Evolutionary conservation across 1,284 basidiomycete genomes (phyloP).

Genomic region (Tylopilus orsonianus): DNA sequence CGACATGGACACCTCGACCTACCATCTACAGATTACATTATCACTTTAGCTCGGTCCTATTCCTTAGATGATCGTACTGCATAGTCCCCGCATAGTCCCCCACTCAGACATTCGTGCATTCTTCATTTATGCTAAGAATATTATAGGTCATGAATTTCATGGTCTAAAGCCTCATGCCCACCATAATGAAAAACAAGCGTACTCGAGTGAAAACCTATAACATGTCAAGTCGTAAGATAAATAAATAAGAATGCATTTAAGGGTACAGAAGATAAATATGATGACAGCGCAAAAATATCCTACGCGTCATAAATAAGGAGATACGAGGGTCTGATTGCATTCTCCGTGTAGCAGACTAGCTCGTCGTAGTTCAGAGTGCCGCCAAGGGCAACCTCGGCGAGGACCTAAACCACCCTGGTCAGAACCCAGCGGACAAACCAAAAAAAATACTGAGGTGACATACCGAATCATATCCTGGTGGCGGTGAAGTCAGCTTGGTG

Average conservation of each 20-base stretch:
- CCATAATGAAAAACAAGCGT: not conserved
- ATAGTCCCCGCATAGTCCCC: conserved; percentile 28
- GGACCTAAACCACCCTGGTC: conserved; percentile 40
- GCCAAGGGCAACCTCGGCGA: conserved; percentile 52
- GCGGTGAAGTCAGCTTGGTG: conserved; percentile 49
- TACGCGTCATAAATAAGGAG: conserved; percentile 60
- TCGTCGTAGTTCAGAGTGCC: conserved; percentile 64
- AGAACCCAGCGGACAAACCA: not conserved
- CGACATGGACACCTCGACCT: conserved; percentile 6
- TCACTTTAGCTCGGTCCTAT: conserved; percentile 27
- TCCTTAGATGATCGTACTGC: conserved; percentile 33
- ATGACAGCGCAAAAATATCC: not conserved
- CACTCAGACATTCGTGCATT: conserved; percentile 30
- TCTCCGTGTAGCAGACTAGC: conserved; percentile 61
- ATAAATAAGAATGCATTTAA: no score
- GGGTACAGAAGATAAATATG: no score
- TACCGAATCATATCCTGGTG: conserved; percentile 61
- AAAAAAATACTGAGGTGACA: conserved; percentile 19
- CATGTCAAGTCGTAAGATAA: no score
- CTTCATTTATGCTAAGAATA: not conserved
- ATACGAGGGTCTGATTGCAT: conserved; percentile 64
- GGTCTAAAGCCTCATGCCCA: not conserved
- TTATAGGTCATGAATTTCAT: no score
- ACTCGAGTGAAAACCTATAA: no score
- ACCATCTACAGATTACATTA: conserved; percentile 24